These are phyloP conservation scores for Verticillium longisporum DNA, from an alignment of 2,329 filamentous ascomycete genomes.

Conservation along the genomic window DNA sequence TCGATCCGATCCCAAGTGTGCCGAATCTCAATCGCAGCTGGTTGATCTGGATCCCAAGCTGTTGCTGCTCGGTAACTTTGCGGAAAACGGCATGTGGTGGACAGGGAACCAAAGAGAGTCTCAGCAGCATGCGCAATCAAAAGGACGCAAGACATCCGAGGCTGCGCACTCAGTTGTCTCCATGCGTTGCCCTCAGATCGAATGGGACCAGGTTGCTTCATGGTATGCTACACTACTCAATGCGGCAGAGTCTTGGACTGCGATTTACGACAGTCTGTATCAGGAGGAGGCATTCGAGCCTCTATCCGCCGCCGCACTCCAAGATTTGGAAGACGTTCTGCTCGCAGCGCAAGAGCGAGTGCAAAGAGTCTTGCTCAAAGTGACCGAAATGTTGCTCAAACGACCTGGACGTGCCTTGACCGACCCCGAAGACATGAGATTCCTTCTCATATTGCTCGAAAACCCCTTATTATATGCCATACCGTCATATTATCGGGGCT, in stretches of 20 bases:
- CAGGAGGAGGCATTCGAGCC: conserved; percentile 19
- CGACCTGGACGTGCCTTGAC: conserved; percentile 65
- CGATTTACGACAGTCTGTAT: conserved; percentile 48
- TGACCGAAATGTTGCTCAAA: conserved; percentile 72
- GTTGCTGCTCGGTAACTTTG: conserved; percentile 65
- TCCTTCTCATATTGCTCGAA: conserved; percentile 68
- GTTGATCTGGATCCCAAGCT: conserved; percentile 69
- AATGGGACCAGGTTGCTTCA: conserved; percentile 63
- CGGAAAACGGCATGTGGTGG: conserved; percentile 81
- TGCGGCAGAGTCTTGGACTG: conserved; percentile 60
- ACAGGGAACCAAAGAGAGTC: conserved; percentile 49
- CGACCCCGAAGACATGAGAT: conserved; percentile 65
- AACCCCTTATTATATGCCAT: conserved; percentile 66
- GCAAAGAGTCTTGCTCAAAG: conserved; percentile 66
- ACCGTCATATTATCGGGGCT: conserved; percentile 31
- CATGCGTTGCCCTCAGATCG: conserved; percentile 59
- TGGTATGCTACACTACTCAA: conserved; percentile 71
- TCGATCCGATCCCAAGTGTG: conserved; percentile 2
- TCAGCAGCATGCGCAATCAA: conserved; percentile 20
- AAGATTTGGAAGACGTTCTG: conserved; percentile 38
- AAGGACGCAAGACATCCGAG: conserved; percentile 6
- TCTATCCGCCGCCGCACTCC: conserved; percentile 27
- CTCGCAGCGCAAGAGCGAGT: conserved; percentile 59
- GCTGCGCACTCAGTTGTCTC: conserved; percentile 37
- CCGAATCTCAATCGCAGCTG: conserved; percentile 31